These are phyloP conservation scores for Acrasis kona DNA, from an alignment of 78 protist genomes.

Conservation along the genomic window DNA sequence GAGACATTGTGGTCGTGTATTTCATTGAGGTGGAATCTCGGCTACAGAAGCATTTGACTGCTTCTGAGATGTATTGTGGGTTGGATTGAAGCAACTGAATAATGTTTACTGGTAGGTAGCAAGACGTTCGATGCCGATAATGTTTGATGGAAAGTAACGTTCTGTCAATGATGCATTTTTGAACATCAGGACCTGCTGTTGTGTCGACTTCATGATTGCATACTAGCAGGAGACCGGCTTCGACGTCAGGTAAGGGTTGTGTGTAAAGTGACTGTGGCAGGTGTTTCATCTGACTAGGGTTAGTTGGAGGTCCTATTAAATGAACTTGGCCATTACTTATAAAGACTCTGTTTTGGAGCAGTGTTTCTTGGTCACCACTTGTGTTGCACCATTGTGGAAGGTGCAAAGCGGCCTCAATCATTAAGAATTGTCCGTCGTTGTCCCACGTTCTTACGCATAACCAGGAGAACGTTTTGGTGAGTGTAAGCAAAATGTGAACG, in stretches of 20 bases:
- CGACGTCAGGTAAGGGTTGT: too few species aligned
- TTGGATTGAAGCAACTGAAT: neutral
- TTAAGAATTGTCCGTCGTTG: conserved; percentile 66
- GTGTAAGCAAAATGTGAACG: conserved; percentile 37
- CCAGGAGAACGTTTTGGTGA: conserved; percentile 12
- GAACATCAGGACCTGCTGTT: too few species aligned
- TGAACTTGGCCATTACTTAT: conserved; percentile 13
- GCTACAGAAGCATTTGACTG: conserved; percentile 9
- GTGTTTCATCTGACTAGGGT: neutral
- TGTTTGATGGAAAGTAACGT: too few species aligned
- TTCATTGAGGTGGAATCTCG: conserved; percentile 2
- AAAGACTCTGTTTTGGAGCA: conserved; percentile 36
- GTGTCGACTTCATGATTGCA: too few species aligned
- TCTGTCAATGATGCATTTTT: too few species aligned
- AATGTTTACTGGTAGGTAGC: conserved; percentile 1
- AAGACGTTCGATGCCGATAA: neutral
- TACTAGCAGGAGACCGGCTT: too few species aligned
- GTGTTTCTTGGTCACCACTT: neutral
- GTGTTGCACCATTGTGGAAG: conserved; percentile 57
- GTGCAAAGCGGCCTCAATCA: conserved; percentile 45
- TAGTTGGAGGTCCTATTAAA: conserved; percentile 23
- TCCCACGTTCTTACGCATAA: neutral
- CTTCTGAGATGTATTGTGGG: conserved; percentile 13
- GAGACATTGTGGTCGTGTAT: neutral
- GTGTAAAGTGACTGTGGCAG: too few species aligned